Conservation (phyloP, 2,329 filamentous ascomycete species). For the Tolypocladium album region DNA sequence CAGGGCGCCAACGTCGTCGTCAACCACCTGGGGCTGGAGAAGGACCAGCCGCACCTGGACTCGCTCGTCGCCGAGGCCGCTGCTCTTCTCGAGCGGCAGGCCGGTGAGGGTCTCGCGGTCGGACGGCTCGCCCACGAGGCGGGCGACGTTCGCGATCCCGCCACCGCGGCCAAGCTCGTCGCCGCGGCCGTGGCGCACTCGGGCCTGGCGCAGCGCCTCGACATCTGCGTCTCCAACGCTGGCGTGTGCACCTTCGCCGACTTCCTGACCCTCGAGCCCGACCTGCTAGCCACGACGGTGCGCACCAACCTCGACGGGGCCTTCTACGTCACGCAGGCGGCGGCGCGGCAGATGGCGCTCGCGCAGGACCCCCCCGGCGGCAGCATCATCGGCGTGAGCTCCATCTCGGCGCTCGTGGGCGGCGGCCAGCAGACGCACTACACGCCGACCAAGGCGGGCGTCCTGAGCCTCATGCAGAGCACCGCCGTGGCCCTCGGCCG, state of each 20-base stretch:
- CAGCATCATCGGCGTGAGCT: slow-evolving; percentile 67
- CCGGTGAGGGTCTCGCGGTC: slow-evolving; percentile 13
- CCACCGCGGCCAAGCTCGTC: slow-evolving; percentile 61
- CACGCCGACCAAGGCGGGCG: slow-evolving; percentile 78
- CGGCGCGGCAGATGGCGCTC: slow-evolving; percentile 69
- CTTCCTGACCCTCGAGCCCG: slow-evolving; percentile 63
- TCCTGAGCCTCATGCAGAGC: slow-evolving; percentile 74
- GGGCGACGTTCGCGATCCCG: slow-evolving; percentile 68
- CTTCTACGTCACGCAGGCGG: slow-evolving; percentile 82
- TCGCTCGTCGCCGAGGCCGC: slow-evolving; percentile 42
- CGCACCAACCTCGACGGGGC: slow-evolving; percentile 76
- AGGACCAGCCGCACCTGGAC: slow-evolving; percentile 39
- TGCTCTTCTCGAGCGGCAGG: slow-evolving; percentile 18
- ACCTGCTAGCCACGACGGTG: slow-evolving; percentile 62
- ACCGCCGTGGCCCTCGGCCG: slow-evolving; percentile 68
- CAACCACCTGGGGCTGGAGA: slow-evolving; percentile 60
- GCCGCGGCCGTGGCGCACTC: slow-evolving; percentile 47
- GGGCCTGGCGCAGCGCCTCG: slow-evolving; percentile 46
- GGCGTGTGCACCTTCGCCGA: slow-evolving; percentile 83
- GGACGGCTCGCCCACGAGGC: slow-evolving; percentile 55
- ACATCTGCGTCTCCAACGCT: slow-evolving; percentile 81
- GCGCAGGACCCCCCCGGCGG: slow-evolving; percentile 55
- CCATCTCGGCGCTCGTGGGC: slow-evolving; percentile 66
- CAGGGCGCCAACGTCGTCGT: slow-evolving; percentile 72
- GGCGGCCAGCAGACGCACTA: slow-evolving; percentile 75